Evolutionary conservation across 192 early-diverging fungal genomes (phyloP).

Genomic region (Coemansia aciculifera): DNA sequence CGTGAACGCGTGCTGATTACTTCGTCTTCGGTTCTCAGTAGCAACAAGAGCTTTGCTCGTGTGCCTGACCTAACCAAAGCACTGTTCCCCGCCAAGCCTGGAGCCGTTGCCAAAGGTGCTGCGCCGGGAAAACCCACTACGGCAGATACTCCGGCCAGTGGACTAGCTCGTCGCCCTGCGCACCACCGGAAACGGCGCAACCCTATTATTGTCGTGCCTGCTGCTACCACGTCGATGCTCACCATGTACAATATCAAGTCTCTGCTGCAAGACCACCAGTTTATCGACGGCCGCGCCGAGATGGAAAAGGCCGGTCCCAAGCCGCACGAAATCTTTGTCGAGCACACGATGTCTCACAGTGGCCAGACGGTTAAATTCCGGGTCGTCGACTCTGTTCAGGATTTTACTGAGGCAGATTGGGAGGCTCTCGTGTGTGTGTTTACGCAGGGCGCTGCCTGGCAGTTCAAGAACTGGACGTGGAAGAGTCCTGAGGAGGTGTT

Average conservation of each 20-base stretch:
- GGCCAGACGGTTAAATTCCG: conserved; percentile 65
- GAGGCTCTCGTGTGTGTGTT: conserved; percentile 88
- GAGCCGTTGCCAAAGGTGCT: not conserved
- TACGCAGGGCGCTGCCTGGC: conserved; percentile 89
- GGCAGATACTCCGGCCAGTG: not conserved
- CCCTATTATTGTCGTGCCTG: conserved; percentile 93
- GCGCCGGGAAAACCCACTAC: conserved; percentile 1
- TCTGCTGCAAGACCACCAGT: conserved; percentile 77
- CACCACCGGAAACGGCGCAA: conserved; percentile 43
- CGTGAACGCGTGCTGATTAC: conserved; percentile 39
- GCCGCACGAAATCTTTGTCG: conserved; percentile 62
- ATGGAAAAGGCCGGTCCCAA: conserved; percentile 69
- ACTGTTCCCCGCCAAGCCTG: conserved; percentile 36
- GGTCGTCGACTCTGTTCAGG: conserved; percentile 77
- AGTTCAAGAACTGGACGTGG: conserved; percentile 92
- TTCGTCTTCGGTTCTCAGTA: conserved; percentile 37
- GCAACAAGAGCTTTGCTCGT: conserved; percentile 47
- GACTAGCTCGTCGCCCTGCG: conserved; percentile 8
- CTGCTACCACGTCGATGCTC: conserved; percentile 76
- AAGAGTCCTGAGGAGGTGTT: conserved; percentile 82
- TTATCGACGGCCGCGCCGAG: conserved; percentile 62
- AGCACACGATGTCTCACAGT: conserved; percentile 52
- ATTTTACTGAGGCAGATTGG: conserved; percentile 78
- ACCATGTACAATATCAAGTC: conserved; percentile 88
- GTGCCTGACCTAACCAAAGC: conserved; percentile 41